These are phyloP conservation scores for Aspergillus conjunctus DNA, from an alignment of 495 filamentous ascomycete genomes.

Conservation along the genomic window DNA sequence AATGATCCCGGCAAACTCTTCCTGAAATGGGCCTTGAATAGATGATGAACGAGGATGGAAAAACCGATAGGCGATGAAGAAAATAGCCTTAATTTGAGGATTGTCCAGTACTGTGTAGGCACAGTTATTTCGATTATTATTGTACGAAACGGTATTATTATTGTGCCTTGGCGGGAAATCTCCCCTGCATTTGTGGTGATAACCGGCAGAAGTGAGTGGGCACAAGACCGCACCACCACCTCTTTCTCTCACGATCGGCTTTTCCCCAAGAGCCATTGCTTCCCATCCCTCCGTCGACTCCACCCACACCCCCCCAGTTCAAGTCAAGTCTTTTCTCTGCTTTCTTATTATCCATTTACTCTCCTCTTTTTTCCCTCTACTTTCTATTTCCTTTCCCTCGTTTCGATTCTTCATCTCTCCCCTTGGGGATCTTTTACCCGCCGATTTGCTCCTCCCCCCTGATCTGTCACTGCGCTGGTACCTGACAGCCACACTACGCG, in stretches of 20 bases:
- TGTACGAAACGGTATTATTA: no score
- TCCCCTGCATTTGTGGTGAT: not conserved
- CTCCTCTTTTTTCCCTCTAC: conserved; percentile 17
- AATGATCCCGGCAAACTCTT: no score
- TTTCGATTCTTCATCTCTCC: conserved; percentile 5
- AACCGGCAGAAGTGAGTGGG: not conserved
- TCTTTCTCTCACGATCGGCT: not conserved
- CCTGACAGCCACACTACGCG: conserved; percentile 26
- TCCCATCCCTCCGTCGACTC: conserved; percentile 10
- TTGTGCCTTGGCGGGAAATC: no score
- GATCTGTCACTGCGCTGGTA: conserved; percentile 16
- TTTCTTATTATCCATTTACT: conserved; percentile 3
- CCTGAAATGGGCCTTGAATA: no score
- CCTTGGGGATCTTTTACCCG: not conserved
- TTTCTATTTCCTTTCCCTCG: not conserved
- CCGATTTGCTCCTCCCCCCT: conserved; percentile 12
- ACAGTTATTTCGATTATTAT: no score
- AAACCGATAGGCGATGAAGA: no score
- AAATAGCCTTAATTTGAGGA: no score
- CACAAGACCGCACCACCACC: not conserved
- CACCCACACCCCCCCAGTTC: not conserved
- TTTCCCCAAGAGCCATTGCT: not conserved
- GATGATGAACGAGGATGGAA: no score
- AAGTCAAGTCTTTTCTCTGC: conserved; percentile 1
- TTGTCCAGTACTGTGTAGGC: no score